These are phyloP conservation scores for Mucor sp. DNA, from an alignment of 371 early-diverging fungal genomes.

Conservation along the genomic window DNA sequence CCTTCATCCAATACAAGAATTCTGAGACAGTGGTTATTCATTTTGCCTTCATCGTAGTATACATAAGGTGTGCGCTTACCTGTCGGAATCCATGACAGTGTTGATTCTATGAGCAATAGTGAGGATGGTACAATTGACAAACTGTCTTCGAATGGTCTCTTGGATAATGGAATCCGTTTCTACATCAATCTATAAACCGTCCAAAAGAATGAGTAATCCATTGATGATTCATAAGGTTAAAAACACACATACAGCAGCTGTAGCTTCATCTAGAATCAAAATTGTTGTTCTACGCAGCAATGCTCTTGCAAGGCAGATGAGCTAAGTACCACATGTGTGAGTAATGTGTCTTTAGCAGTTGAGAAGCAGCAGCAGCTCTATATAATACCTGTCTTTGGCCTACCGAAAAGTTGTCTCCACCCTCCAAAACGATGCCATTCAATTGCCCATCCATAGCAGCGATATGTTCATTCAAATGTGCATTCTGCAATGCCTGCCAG, in stretches of 20 bases:
- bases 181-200: conserved; percentile 74
- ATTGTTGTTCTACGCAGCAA: conserved; percentile 73
- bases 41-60: conserved; percentile 68
- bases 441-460: conserved; percentile 66
- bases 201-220: neutral
- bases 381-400: conserved; percentile 83
- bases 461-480: conserved; percentile 69
- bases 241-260: conserved; percentile 62
- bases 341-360: no score
- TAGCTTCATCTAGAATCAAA: conserved; percentile 91
- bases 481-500: conserved; percentile 80
- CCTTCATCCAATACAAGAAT: conserved; percentile 86
- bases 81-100: conserved; percentile 86
- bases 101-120: conserved; percentile 94
- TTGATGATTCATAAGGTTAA: conserved; percentile 75
- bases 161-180: conserved; percentile 84
- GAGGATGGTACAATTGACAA: conserved; percentile 84
- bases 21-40: conserved; percentile 73
- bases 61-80: conserved; percentile 32
- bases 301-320: conserved; percentile 87
- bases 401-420: conserved; percentile 87
- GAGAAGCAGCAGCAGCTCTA: no score
- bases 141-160: conserved; percentile 88
- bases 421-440: conserved; percentile 66
- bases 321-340: conserved; percentile 66